Evolutionary conservation across 768 basidiomycete species (phyloP).

Genomic region (Leccinum variicolor): DNA sequence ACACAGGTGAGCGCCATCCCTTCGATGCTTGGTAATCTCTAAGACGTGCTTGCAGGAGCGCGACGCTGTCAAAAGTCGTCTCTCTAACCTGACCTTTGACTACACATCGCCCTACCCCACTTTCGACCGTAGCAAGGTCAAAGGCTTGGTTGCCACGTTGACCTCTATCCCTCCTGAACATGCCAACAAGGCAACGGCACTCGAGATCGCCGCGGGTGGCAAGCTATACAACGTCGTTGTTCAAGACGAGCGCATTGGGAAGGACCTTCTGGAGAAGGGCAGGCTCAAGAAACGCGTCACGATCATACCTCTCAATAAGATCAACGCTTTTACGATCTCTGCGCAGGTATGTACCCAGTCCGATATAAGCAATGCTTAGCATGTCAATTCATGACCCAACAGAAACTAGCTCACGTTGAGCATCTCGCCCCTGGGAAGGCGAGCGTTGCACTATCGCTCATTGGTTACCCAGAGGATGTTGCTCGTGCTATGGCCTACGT

Average conservation of each 20-base stretch:
- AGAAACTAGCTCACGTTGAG: constrained; percentile 79
- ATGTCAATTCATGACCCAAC: background rate
- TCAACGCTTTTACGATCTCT: constrained; percentile 57
- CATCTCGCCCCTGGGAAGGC: constrained; percentile 77
- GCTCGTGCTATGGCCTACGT: constrained; percentile 89
- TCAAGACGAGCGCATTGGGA: constrained; percentile 85
- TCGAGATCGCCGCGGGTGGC: constrained; percentile 89
- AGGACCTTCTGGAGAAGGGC: constrained; percentile 75
- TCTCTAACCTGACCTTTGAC: constrained; percentile 77
- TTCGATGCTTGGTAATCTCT: constrained; percentile 1
- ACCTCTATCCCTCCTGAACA: constrained; percentile 69
- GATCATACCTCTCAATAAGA: constrained; percentile 92
- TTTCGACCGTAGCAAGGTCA: constrained; percentile 85
- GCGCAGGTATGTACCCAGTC: constrained; percentile 40
- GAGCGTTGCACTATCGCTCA: constrained; percentile 81
- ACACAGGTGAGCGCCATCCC: constrained; percentile 51
- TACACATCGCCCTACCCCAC: constrained; percentile 72
- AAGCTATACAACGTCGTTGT: constrained; percentile 94
- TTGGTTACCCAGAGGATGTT: constrained; percentile 79
- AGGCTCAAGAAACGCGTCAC: constrained; percentile 85
- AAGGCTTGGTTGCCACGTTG: constrained; percentile 90
- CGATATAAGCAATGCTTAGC: background rate
- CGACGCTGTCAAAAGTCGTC: constrained; percentile 60
- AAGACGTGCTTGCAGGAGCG: constrained; percentile 47
- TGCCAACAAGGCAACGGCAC: constrained; percentile 78